Evolutionary conservation across 768 basidiomycete species (phyloP).

Genomic region (Strobilomyces confusus): DNA sequence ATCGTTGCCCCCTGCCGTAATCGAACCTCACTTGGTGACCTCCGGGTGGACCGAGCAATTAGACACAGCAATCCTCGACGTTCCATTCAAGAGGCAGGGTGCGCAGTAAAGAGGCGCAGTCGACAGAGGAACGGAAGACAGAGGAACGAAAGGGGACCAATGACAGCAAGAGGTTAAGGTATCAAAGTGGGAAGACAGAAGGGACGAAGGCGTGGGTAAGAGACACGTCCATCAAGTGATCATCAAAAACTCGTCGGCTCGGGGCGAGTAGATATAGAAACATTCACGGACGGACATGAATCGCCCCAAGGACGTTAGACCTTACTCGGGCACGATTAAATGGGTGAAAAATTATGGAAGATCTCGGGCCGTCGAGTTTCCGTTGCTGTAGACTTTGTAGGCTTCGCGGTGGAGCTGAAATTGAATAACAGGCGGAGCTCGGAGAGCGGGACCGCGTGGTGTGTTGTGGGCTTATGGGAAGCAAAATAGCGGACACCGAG

Average conservation of each 20-base stretch:
- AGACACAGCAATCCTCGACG: slow-evolving; percentile 12
- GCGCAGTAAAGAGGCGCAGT: slow-evolving; percentile 11
- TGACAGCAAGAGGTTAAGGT: not conserved
- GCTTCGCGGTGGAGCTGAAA: not conserved
- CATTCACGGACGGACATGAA: not conserved
- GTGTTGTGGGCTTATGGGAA: not conserved
- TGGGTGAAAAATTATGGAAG: too few species aligned
- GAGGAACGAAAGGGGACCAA: not conserved
- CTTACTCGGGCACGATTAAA: not conserved
- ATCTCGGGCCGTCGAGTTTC: too few species aligned
- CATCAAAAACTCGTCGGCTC: not conserved
- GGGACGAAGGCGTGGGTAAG: not conserved
- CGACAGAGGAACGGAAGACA: not conserved
- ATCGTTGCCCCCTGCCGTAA: slow-evolving; percentile 14
- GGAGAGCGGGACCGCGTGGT: not conserved
- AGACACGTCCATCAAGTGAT: not conserved
- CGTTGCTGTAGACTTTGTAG: slow-evolving; percentile 5
- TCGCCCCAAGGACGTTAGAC: not conserved
- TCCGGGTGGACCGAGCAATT: not conserved
- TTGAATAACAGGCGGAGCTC: not conserved
- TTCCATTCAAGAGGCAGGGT: not conserved
- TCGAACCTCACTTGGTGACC: not conserved
- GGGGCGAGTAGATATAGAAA: not conserved
- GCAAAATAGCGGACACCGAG: not conserved
- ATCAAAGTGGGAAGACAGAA: not conserved